A percentile compares a stretch with the other conserved stretches of the same genome.
phyloP scores from a whole-genome alignment of 2,329 filamentous ascomycete genomes.

The Myrmaecium sp. region DNA sequence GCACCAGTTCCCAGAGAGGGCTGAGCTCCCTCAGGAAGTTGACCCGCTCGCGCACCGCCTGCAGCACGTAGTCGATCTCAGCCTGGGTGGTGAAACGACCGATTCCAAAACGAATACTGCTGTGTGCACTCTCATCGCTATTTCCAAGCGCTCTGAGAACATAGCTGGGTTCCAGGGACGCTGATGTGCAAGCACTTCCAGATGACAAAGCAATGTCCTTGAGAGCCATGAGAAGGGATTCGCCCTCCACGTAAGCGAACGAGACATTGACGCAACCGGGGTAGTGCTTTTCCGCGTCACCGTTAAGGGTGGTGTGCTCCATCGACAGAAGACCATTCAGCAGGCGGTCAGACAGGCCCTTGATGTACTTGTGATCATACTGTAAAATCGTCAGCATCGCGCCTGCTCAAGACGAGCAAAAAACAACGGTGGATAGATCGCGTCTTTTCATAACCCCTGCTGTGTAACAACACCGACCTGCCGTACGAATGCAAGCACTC shows the following conservation, averaged over 20 bases:
- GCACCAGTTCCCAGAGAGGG: slow-evolving; percentile 92
- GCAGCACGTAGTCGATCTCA: slow-evolving; percentile 94
- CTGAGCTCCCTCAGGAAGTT: slow-evolving; percentile 87
- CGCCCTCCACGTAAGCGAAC: slow-evolving; percentile 95
- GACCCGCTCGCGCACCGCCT: slow-evolving; percentile 81
- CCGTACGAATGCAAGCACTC: slow-evolving; percentile 12
- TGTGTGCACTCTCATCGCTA: slow-evolving; percentile 94
- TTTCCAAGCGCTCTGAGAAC: slow-evolving; percentile 86
- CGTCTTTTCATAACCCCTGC: slow-evolving; percentile 46
- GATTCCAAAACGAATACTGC: slow-evolving; percentile 94
- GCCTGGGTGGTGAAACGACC: slow-evolving; percentile 88
- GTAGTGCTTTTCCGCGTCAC: slow-evolving; percentile 68
- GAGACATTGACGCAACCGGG: slow-evolving; percentile 97
- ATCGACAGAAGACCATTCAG: slow-evolving; percentile 67
- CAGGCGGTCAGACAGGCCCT: slow-evolving; percentile 65
- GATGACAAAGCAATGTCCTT: slow-evolving; percentile 97
- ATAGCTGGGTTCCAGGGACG: slow-evolving; percentile 90
- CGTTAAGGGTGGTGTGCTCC: slow-evolving; percentile 87
- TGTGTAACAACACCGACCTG: slow-evolving; percentile 32
- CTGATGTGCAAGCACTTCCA: slow-evolving; percentile 91
- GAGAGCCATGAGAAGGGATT: slow-evolving; percentile 92
- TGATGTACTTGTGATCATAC: slow-evolving; percentile 85
- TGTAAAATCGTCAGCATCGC: slow-evolving; percentile 23
- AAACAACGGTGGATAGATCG: slow-evolving; percentile 1
- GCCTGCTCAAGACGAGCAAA: background rate